Evolutionary conservation across 352 stramenopile genomes (phyloP).

Genomic region (Hyaloperonospora arabidopsidis): DNA sequence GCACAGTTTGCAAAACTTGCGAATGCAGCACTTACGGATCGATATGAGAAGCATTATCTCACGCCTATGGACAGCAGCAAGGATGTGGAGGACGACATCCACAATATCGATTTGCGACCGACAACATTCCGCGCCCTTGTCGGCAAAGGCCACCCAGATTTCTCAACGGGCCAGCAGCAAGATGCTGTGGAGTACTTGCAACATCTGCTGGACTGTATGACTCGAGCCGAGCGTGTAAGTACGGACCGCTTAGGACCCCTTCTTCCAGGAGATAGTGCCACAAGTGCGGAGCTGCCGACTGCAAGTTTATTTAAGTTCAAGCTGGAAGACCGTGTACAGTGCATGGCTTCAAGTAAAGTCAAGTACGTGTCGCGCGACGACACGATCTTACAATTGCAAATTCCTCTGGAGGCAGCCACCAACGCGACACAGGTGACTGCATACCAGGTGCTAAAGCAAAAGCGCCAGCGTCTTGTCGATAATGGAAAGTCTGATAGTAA

Average conservation of each 20-base stretch:
- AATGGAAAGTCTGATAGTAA: constrained; percentile 26
- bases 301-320: constrained; percentile 91
- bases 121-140: constrained; percentile 93
- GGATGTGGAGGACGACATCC: constrained; percentile 33
- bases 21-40: constrained; percentile 78
- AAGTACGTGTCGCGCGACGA: constrained; percentile 84
- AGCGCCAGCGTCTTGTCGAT: constrained; percentile 81
- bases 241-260: constrained; percentile 44
- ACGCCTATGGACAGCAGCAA: constrained; percentile 14
- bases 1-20: constrained; percentile 91
- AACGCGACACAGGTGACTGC: constrained; percentile 82
- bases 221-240: constrained; percentile 66
- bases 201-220: constrained; percentile 91
- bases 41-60: constrained; percentile 64
- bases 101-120: constrained; percentile 40
- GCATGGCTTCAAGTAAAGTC: constrained; percentile 66
- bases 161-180: constrained; percentile 95
- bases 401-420: constrained; percentile 78
- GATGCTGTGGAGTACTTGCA: constrained; percentile 97
- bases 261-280: constrained; percentile 25
- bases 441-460: constrained; percentile 81
- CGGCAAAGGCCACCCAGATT: constrained; percentile 93
- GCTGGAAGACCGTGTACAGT: constrained; percentile 79
- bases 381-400: constrained; percentile 77
- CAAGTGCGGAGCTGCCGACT: constrained; percentile 45